Percentiles rank a stretch among this genome's conserved stretches.
Conservation (phyloP, 306 rosid genomes). For the Cicer chorassanicum region DNA sequence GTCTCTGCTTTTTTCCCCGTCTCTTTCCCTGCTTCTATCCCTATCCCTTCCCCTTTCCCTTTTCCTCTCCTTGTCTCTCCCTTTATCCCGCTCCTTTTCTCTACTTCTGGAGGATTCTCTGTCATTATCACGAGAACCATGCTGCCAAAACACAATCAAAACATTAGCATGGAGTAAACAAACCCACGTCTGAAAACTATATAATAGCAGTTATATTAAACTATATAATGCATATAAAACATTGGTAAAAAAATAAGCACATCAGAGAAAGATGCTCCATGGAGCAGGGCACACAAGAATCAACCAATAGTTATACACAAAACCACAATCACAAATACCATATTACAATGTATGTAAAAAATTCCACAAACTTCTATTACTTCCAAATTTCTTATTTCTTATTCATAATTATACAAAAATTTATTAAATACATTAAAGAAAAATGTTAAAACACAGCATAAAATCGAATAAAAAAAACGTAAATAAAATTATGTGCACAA, state of each 20-base stretch:
- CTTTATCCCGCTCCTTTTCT: constrained; percentile 87
- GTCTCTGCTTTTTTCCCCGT: constrained; percentile 31
- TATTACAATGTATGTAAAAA: not conserved
- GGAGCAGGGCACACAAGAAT: not conserved
- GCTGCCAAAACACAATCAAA: constrained; percentile 56
- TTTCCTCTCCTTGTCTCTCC: constrained; percentile 56
- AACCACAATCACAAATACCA: not conserved
- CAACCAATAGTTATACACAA: constrained; percentile 9
- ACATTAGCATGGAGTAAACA: not conserved
- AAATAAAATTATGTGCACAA: not conserved
- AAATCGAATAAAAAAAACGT: not conserved
- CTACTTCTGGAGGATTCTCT: constrained; percentile 87
- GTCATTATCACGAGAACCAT: constrained; percentile 78
- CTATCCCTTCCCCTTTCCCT: constrained; percentile 49
- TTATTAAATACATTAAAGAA: not conserved
- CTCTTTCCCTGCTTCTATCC: constrained; percentile 50
- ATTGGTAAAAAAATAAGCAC: not conserved
- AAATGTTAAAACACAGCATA: not conserved
- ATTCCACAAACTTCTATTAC: not conserved
- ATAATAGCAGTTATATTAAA: not conserved
- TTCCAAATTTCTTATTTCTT: not conserved
- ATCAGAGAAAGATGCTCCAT: not conserved
- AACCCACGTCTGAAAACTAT: constrained; percentile 5
- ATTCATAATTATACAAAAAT: not conserved
- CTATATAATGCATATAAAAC: not conserved